A percentile compares a stretch with the other conserved stretches of the same genome.
These are phyloP conservation scores for Lentinula detonsa DNA, from an alignment of 768 basidiomycete genomes.

Conservation along the genomic window DNA sequence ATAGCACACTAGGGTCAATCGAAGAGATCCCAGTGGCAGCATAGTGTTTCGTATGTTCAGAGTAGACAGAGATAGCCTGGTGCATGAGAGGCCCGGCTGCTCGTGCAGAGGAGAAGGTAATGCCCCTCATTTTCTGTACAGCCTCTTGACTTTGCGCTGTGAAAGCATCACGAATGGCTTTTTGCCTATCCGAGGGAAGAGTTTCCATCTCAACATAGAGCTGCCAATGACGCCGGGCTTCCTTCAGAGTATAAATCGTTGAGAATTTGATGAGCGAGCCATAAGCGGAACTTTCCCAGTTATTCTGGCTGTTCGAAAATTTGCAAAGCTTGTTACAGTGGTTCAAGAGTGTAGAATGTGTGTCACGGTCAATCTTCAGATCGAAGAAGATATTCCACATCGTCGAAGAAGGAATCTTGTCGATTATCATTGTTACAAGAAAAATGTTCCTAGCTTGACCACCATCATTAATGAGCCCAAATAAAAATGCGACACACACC, in stretches of 20 bases:
- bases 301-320: slow-evolving; percentile 13
- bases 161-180: slow-evolving; percentile 12
- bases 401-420: slow-evolving; percentile 10
- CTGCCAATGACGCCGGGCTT: slow-evolving; percentile 24
- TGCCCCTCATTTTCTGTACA: background rate
- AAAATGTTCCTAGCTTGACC: slow-evolving; percentile 30
- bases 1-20: slow-evolving; percentile 8
- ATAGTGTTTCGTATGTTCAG: slow-evolving; percentile 11
- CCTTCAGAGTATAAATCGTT: slow-evolving; percentile 22
- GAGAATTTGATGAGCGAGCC: slow-evolving; percentile 20
- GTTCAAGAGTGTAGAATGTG: slow-evolving; percentile 15
- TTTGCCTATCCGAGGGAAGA: slow-evolving; percentile 7
- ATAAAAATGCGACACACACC: slow-evolving; percentile 15
- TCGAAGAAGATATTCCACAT: slow-evolving; percentile 34
- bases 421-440: slow-evolving; percentile 25
- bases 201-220: slow-evolving; percentile 20
- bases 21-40: slow-evolving; percentile 27
- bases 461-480: background rate
- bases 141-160: background rate
- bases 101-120: background rate
- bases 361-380: slow-evolving; percentile 22
- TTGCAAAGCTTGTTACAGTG: slow-evolving; percentile 25
- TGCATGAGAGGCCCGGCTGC: slow-evolving; percentile 13
- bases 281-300: slow-evolving; percentile 24
- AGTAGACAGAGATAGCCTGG: background rate